Evolutionary conservation across 2,329 filamentous ascomycete species (phyloP), one percentile per base, ranked within the genome.

Genomic region (Epichloe baconii): DNA sequence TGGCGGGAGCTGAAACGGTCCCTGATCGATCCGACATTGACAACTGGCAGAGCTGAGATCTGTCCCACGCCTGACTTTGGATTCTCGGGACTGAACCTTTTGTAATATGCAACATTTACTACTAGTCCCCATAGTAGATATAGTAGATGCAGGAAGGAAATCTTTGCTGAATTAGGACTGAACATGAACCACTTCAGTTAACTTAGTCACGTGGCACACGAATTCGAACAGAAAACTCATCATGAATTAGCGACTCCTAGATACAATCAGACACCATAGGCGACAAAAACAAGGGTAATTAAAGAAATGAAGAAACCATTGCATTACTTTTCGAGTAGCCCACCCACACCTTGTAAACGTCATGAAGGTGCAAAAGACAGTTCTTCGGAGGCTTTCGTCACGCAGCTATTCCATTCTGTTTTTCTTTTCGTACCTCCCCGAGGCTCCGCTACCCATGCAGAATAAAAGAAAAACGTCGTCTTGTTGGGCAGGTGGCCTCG

Each of bases 251-350:
- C 58, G 57, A 64, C 62, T 62, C 64, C 64, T 65, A 66, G 63
- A 64, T 67, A 66, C 63, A 65, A 57, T 58, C 63, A 65, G 58
- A 57, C 48, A 57, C 59, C 54, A 53, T 45, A 52, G 57, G 58
- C 57, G 60, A 60, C 61, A 64, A 63, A 31, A 59, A 62, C 61
- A 61, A 65, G 54, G 59, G 58, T 19, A 38, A 42, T 36, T 23
- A 48, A 61, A 31, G 3, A 61, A 57, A 59, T 58, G 57, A 62
- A 61, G 61, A 64, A 46, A 61, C 62, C 62, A 58, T 67, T 64
- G 66, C 67, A 68, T 70, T 69, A 70, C 67, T 70, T 69, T 69
- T 69, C 62, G 65, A 36, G 65, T 65, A 23, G 61, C 61, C 67
- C 63, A 56, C 62, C 48, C 61, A 57, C 66, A 67, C 63, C 66